Evolutionary conservation across 2,329 filamentous ascomycete species (phyloP).

Genomic region (Diaporthe nobilis): DNA sequence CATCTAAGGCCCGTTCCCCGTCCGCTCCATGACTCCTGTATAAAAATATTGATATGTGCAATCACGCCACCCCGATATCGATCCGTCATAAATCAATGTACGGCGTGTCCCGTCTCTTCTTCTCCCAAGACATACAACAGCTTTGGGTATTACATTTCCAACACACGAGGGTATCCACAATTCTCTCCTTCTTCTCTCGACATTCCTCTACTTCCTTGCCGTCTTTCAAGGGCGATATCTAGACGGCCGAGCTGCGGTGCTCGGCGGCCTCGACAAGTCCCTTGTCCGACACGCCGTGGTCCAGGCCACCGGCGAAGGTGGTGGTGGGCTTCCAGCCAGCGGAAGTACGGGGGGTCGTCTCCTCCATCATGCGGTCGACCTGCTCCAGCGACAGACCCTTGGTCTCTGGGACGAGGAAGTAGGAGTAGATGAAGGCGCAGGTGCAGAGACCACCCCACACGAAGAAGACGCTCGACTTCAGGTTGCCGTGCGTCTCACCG

Average conservation of each 20-base stretch:
- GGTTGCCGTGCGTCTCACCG: conserved; percentile 71
- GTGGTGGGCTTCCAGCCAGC: conserved; percentile 80
- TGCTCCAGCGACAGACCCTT: conserved; percentile 85
- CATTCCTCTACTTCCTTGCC: not conserved
- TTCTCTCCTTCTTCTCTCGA: not conserved
- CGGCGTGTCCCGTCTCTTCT: conserved; percentile 14
- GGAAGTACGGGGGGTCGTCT: conserved; percentile 83
- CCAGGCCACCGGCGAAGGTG: conserved; percentile 70
- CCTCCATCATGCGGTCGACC: conserved; percentile 90
- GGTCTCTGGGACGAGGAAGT: conserved; percentile 82
- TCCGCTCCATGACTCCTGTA: conserved; percentile 21
- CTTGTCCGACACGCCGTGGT: conserved; percentile 51
- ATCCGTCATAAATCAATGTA: conserved; percentile 28
- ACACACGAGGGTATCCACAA: conserved; percentile 36
- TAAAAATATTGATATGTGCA: conserved; percentile 18
- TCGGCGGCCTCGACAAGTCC: conserved; percentile 47
- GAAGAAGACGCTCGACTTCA: conserved; percentile 81
- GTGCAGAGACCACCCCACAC: conserved; percentile 80
- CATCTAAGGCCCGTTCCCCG: conserved; percentile 11
- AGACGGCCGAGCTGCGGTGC: conserved; percentile 51
- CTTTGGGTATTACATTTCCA: conserved; percentile 28
- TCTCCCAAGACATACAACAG: not conserved
- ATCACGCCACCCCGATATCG: conserved; percentile 23
- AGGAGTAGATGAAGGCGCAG: conserved; percentile 73
- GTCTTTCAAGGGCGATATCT: conserved; percentile 39